Base-by-base conservation (phyloP, 129 eudicot species). In the Ambrosia trifida region DNA sequence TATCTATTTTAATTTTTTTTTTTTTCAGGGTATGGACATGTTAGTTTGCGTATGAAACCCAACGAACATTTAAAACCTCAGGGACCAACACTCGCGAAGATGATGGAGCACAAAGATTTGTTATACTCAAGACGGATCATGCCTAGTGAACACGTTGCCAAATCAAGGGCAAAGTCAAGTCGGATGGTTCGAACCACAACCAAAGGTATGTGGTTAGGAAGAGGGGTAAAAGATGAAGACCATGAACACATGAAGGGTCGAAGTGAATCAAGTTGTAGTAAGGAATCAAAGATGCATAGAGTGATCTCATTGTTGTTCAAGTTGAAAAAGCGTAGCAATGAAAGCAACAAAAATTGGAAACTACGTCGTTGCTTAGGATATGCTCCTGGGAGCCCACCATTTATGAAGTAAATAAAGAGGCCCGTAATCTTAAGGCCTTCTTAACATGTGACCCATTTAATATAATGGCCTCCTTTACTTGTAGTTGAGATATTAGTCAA, bases 281-380 rank as follows among this genome's bases (percentile, higher is more conserved):
- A 63, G 35, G 78, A 75, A 57, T 78, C 76, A 33, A 80, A 80
- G 81, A 78, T 78, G 69, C 82, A 80, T 36, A 87, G 70, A 64
- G 73, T 83, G 44, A 76, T 85, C 47, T 82, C 86, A 16, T 56
- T 83, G 32, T 71, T 86, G 38, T 20, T 76, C 52, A 92, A 71
- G 69, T 84, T 89, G 71, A 78, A 88, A 74, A 85, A 73, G 56
- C 74, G 76, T 31, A 76, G 72, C 28, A 81, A 72, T 30, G 73
- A 76, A 52, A 53, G 35, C 6, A 83, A 75, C 59, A 36, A n/a
- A 17, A 38, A 40, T 49, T 70, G 78, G 70, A 83, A 76, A 73
- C 71, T 69, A 28, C 75, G 81, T 41, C 78, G 79, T 68, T 83
- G 90, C 71, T 78, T 81, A 61, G 89, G 88, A 8, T 75, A 75